phyloP scores from a whole-genome alignment of 1,284 basidiomycete species.

The Earliella scabrosa region DNA sequence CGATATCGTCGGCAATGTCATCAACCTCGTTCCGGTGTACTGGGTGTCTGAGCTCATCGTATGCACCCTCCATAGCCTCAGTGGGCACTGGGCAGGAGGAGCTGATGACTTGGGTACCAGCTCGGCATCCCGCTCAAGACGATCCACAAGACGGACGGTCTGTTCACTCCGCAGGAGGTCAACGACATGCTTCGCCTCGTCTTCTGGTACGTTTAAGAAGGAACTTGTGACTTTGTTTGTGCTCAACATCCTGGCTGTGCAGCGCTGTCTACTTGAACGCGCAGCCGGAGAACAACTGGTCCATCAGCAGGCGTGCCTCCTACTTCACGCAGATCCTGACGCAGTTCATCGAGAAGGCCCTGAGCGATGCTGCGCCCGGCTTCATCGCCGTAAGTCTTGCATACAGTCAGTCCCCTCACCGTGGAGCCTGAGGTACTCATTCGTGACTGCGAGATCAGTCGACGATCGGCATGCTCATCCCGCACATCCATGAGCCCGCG shows the following conservation, averaged over 20 bases:
- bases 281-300: slow-evolving; percentile 61
- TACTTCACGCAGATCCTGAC: slow-evolving; percentile 46
- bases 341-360: slow-evolving; percentile 44
- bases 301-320: slow-evolving; percentile 50
- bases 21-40: slow-evolving; percentile 67
- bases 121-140: slow-evolving; percentile 68
- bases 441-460: slow-evolving; percentile 14
- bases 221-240: neutral
- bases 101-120: too few species aligned
- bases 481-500: slow-evolving; percentile 37
- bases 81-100: too few species aligned
- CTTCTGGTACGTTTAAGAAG: slow-evolving; percentile 52
- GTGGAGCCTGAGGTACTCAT: too few species aligned
- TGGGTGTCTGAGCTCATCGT: slow-evolving; percentile 71
- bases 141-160: slow-evolving; percentile 46
- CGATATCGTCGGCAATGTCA: slow-evolving; percentile 76
- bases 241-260: neutral
- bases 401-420: too few species aligned
- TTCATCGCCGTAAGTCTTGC: slow-evolving; percentile 22
- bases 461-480: slow-evolving; percentile 27
- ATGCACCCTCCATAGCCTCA: too few species aligned
- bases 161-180: slow-evolving; percentile 53
- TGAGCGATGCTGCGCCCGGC: slow-evolving; percentile 33
- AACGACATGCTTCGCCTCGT: slow-evolving; percentile 40
- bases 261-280: slow-evolving; percentile 69